Base-by-base conservation (phyloP, 371 early-diverging fungal species). In the Haplosporangium sp. region DNA sequence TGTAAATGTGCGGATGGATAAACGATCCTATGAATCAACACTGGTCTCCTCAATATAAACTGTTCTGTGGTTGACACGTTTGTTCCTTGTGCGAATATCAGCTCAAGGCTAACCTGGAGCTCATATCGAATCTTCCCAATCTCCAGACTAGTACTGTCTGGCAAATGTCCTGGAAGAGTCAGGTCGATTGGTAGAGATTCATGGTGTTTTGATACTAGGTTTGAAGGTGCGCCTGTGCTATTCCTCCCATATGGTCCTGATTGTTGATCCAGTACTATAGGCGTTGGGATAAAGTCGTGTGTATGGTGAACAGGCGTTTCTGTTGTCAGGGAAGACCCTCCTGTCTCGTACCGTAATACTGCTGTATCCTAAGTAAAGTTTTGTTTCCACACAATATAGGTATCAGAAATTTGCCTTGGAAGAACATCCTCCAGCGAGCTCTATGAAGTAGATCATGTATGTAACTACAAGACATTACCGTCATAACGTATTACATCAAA, bases 81-180 rank as follows among this genome's bases (percentile, higher is more conserved):
- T 13, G 82, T 81, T 4, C 82, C 82, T 4, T 62, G 69, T 3
- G 72, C 75, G 52, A 58, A 62, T 6, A 74, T 55, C 7, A 81
- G 3, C 38, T 75, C 76, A 39, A 79, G 61, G 34, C 64, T 79
- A 40, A 69, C 63, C 37, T 81, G 82, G 3, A 81, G 69, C 27
- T 81, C 82, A 38, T 81, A 81, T 37, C 82, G 72, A 19, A 81
- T 81, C 57, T 67, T 81, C 20, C 82, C 82, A 27, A 81, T 68
- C 10, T 63, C 57, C 0, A 75, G 15, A 53, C 62, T 39, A 2
- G 65, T 75, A 1, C 69, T 81, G 57, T 81, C 72, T 17, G 82
- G 82, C 48, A 81, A 55, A 59, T 81, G 69, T 35, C 82, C 82
- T 40, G 82, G 75, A 1, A 81, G 20, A 6, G 76, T 72, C 48